A percentile compares a stretch with the other conserved stretches of the same genome.
These are phyloP conservation scores for Heterococcus sp. DNA, from an alignment of 108 stramenopile species.

Conservation along the genomic window DNA sequence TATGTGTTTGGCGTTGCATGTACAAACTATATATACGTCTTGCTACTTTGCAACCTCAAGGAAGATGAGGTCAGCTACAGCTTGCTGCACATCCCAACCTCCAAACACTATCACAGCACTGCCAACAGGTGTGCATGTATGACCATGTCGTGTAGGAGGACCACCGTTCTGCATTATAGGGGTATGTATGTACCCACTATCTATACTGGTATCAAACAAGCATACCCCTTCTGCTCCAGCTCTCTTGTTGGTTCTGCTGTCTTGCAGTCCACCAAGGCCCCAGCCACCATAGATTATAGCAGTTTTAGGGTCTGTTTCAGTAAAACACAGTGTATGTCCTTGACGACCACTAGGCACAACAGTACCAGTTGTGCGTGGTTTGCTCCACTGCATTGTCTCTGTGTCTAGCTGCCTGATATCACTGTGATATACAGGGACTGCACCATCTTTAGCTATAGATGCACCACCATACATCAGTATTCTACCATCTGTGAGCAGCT, in stretches of 20 bases:
- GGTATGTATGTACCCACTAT: too few relatives aligned
- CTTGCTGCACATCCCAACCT: conserved; percentile 40
- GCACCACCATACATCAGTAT: conserved; percentile 61
- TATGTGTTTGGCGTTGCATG: too few relatives aligned
- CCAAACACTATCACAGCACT: conserved; percentile 38
- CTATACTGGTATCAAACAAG: too few relatives aligned
- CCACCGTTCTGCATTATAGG: too few relatives aligned
- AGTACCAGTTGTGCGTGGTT: conserved; percentile 3
- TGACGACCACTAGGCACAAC: not conserved
- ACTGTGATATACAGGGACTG: conserved; percentile 45
- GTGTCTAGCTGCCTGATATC: conserved; percentile 59
- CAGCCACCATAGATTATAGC: conserved; percentile 32
- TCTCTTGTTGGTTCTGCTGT: conserved; percentile 11
- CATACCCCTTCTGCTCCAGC: conserved; percentile 18
- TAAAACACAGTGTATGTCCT: not conserved
- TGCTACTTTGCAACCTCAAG: too few relatives aligned
- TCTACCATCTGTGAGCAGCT: conserved; percentile 55
- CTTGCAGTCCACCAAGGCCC: conserved; percentile 39
- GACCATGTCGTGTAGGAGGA: conserved; percentile 9
- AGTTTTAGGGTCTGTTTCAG: too few relatives aligned
- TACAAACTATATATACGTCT: too few relatives aligned
- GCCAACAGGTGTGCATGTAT: conserved; percentile 31
- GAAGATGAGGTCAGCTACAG: conserved; percentile 15
- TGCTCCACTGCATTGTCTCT: conserved; percentile 60
- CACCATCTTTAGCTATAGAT: conserved; percentile 17